Evolutionary conservation across 345 rosid genomes (phyloP).

Genomic region (Turnera subulata): DNA sequence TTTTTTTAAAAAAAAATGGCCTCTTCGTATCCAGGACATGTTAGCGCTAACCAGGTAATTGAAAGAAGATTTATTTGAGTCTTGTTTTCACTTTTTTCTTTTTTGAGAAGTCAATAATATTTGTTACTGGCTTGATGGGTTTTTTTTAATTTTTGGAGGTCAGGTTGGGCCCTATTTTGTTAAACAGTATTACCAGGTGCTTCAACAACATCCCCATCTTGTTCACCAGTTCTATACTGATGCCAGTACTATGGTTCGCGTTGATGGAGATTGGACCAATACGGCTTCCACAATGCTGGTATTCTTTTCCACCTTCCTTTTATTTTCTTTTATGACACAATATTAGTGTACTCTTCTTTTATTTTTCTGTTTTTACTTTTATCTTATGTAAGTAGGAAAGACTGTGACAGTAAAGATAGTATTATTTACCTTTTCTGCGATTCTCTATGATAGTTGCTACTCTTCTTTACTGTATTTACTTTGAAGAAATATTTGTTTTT

Average conservation of each 20-base stretch:
- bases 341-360: not conserved
- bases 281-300: constrained; percentile 79
- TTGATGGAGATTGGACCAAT: constrained; percentile 66
- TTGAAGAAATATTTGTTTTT: too few relatives aligned
- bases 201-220: constrained; percentile 78
- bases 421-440: too few relatives aligned
- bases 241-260: constrained; percentile 62
- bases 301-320: not conserved
- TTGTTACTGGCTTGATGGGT: not conserved
- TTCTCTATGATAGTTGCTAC: too few relatives aligned
- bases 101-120: too few relatives aligned
- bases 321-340: not conserved
- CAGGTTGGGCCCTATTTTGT: constrained; percentile 97
- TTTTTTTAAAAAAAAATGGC: constrained; percentile 37
- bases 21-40: constrained; percentile 56
- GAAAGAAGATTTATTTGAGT: not conserved
- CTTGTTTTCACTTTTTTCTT: not conserved
- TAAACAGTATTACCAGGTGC: constrained; percentile 83
- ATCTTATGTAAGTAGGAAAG: too few relatives aligned
- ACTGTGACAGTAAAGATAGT: too few relatives aligned
- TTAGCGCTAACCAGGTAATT: constrained; percentile 49
- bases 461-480: too few relatives aligned
- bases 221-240: constrained; percentile 86
- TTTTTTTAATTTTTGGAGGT: not conserved
- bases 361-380: not conserved